phyloP scores from a whole-genome alignment of 768 basidiomycete species.

The Hydnomerulius pinastri region DNA sequence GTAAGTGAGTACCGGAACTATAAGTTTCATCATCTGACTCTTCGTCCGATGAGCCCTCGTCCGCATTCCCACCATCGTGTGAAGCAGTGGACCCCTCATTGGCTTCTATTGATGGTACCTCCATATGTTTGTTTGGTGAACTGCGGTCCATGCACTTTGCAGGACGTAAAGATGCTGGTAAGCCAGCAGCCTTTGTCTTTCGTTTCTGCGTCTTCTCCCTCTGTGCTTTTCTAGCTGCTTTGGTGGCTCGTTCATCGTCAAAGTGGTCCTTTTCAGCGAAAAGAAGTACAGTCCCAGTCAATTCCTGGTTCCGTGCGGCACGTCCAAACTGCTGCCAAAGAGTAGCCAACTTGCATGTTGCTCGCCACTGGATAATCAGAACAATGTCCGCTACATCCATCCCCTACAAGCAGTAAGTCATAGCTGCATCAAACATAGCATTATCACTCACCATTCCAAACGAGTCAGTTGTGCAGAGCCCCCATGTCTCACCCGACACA shows the following conservation, averaged over 20 bases:
- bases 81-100: not conserved
- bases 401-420: slow-evolving; percentile 28
- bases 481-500: slow-evolving; percentile 17
- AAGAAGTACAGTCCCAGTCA: slow-evolving; percentile 23
- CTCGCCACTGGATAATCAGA: slow-evolving; percentile 37
- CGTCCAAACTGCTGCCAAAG: slow-evolving; percentile 39
- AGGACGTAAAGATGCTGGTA: not conserved
- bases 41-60: slow-evolving; percentile 14
- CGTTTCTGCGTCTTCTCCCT: not conserved
- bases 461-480: slow-evolving; percentile 32
- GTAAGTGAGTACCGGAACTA: not conserved
- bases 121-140: not conserved
- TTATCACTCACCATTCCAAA: slow-evolving; percentile 38
- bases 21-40: not conserved
- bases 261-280: slow-evolving; percentile 31
- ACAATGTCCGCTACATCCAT: slow-evolving; percentile 37
- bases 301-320: slow-evolving; percentile 16
- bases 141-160: not conserved
- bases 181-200: slow-evolving; percentile 3
- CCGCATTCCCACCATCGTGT: slow-evolving; percentile 22
- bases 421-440: not conserved
- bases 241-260: slow-evolving; percentile 8
- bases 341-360: slow-evolving; percentile 21
- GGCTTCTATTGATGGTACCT: not conserved
- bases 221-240: not conserved